Evolutionary conservation across 257 asterid genomes (phyloP), one percentile per base, ranked within the genome.

Genomic region (Petunia secreta): DNA sequence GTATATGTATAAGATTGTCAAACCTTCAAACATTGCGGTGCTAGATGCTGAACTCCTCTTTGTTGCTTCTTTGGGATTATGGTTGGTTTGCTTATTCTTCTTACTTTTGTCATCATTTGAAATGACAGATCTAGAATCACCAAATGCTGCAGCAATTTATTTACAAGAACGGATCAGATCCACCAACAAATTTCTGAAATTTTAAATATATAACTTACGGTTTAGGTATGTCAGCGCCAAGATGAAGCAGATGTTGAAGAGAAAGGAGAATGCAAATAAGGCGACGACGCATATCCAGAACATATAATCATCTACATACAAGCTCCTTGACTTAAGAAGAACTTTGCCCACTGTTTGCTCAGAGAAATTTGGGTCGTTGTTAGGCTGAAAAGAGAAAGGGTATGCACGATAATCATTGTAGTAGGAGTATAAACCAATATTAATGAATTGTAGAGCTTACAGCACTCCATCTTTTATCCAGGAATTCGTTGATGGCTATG

Each of bases 321-420:
- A 92, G 82, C 98, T 97, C 89, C 98, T 91, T 77, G 89, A 46
- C 82, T 81, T 91, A 50, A 95, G 96, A 87, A 95, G 98, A 86
- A 90, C 97, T 88, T 86, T 89, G 8, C 99, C 99, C n/a, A 93
- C 97, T 41, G 99, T 95, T 43, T 91, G 84, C 82, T 92, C 89
- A 6, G 88, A 1, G 87, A 87, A 90, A 69, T 90, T 87, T 0
- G 75, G 2, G 74, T 88, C 97, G 1, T 13, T 87, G 85, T 87
- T 89, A 16, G 92, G 95, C 98, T 94, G 86, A 78, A 25, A 84
- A 68, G 36, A 59, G 50, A 77, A 40, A 16, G 50, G 14, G 62
- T 69, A 63, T 38, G 65, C 77, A 82, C 25, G 25, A 25, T 25
- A 25, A 25, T 25, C 25, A 25, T 25, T 25, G 25, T 25, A 25